Base-by-base conservation (phyloP, 305 asterid species). In the Withania somnifera region DNA sequence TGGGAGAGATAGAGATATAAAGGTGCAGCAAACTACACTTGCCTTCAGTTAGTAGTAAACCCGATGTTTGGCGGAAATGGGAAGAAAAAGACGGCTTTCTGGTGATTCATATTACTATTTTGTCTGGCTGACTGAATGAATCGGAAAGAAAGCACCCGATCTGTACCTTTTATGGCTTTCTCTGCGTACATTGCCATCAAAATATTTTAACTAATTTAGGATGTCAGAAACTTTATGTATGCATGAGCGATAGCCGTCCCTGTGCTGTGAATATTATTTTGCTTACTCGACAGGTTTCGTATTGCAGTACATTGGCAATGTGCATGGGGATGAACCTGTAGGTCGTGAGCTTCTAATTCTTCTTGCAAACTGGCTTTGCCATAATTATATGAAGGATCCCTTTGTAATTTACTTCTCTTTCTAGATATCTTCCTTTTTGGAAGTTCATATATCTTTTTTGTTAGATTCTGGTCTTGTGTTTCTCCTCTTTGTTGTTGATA, bases 281-380 rank as follows among this genome's bases (percentile, higher is more conserved):
- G n/a, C 58, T 24, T 68, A 67, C 73, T 86, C 80, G 73, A 42
- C 83, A 79, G 78, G 85, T 83, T 89, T 85, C 17, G n/a, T 78
- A 66, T 88, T 85, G 90, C 97, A 95, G 99, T 93, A 89, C 86
- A 90, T 95, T 79, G 99, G 99, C 83, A 95, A 95, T 83, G 97
- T 95, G 83, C 99, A 95, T 84, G 99, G 99, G 53, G 97, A 95
- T 90, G 99, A 95, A 89, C 99, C 99, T 82, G 95, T 95, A 22
- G 99, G 99, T 82, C 99, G 99, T 68, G 99, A 95, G 84, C 93
- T 95, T 87, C 90, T 95, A 81, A 63, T 95, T 84, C 93, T 84
- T 84, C 95, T 95, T 66, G 98, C 93, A 36, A 94, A 91, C 82
- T 95, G 99, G 99, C 86, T 95, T 61, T 95, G 99, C 68, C 91